Conservation (phyloP, 2,329 filamentous ascomycete genomes). For the Fulvia fulva region DNA sequence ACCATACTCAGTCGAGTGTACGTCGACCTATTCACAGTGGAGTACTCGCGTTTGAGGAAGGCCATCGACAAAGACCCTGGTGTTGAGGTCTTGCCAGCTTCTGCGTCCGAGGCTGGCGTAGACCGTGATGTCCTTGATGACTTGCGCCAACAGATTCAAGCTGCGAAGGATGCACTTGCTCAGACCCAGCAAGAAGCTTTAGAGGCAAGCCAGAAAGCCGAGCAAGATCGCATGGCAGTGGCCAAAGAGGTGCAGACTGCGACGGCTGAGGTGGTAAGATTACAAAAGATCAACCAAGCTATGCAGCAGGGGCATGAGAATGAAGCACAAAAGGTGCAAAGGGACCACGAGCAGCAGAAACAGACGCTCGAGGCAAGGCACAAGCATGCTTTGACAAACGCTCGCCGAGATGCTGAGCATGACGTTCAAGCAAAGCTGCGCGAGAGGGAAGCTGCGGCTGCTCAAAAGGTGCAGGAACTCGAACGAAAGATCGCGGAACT, state of each 20-base stretch:
- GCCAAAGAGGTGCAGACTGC: conserved; percentile 48
- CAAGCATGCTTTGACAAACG: conserved; percentile 26
- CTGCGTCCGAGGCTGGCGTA: conserved; percentile 82
- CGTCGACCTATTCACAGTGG: conserved; percentile 93
- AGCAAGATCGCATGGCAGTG: conserved; percentile 35
- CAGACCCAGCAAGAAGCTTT: conserved; percentile 55
- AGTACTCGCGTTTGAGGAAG: conserved; percentile 78
- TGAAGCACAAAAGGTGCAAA: conserved; percentile 42
- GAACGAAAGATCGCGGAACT: conserved; percentile 29
- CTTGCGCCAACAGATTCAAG: conserved; percentile 70
- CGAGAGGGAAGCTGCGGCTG: conserved; percentile 24
- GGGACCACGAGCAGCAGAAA: conserved; percentile 40
- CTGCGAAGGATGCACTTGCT: conserved; percentile 61
- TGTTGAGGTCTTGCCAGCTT: conserved; percentile 75
- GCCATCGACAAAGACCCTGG: conserved; percentile 89
- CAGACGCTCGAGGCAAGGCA: conserved; percentile 34
- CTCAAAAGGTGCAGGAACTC: conserved; percentile 28
- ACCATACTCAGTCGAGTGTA: conserved; percentile 66
- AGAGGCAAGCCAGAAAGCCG: conserved; percentile 54
- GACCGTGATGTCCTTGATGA: conserved; percentile 91
- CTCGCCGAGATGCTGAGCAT: conserved; percentile 27
- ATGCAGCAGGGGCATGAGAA: conserved; percentile 67
- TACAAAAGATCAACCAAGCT: conserved; percentile 66
- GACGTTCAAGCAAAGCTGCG: conserved; percentile 25
- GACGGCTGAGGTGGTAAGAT: conserved; percentile 45